These are phyloP conservation scores for Torulaspora pretoriensis DNA, from an alignment of 1,139 yeast genomes.

Conservation along the genomic window DNA sequence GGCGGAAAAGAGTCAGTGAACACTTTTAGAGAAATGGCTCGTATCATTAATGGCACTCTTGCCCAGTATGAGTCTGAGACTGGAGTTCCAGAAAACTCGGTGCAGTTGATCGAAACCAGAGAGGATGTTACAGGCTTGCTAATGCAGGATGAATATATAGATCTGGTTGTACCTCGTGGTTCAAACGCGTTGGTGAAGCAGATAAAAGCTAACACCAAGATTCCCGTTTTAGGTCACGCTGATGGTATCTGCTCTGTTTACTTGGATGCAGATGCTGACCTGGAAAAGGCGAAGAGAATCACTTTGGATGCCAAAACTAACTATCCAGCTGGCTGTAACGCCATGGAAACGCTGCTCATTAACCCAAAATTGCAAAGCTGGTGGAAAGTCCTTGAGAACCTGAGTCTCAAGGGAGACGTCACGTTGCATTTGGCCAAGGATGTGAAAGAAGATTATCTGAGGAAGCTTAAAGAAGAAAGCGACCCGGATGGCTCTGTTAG, in stretches of 20 bases:
- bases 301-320: slow-evolving; percentile 86
- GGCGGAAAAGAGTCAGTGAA: slow-evolving; percentile 93
- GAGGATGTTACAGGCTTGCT: slow-evolving; percentile 83
- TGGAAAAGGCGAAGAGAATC: slow-evolving; percentile 68
- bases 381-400: slow-evolving; percentile 44
- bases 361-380: slow-evolving; percentile 49
- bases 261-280: slow-evolving; percentile 70
- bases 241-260: slow-evolving; percentile 94
- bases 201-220: slow-evolving; percentile 82
- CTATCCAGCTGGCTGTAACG: slow-evolving; percentile 98
- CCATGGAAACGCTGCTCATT: slow-evolving; percentile 80
- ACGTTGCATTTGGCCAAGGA: slow-evolving; percentile 63
- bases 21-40: slow-evolving; percentile 80
- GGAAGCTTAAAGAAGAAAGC: slow-evolving; percentile 25
- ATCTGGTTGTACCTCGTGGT: slow-evolving; percentile 95
- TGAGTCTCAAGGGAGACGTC: slow-evolving; percentile 62
- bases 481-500: slow-evolving; percentile 29
- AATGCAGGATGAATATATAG: slow-evolving; percentile 83
- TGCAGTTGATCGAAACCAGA: slow-evolving; percentile 83
- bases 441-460: slow-evolving; percentile 37
- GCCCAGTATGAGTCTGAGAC: slow-evolving; percentile 43
- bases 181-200: slow-evolving; percentile 83
- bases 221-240: slow-evolving; percentile 97
- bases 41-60: slow-evolving; percentile 61
- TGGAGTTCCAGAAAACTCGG: slow-evolving; percentile 70